Percentiles rank a stretch among this genome's conserved stretches.
Conservation (phyloP, 192 early-diverging fungal species). For the Chytriomyces hyalinus region DNA sequence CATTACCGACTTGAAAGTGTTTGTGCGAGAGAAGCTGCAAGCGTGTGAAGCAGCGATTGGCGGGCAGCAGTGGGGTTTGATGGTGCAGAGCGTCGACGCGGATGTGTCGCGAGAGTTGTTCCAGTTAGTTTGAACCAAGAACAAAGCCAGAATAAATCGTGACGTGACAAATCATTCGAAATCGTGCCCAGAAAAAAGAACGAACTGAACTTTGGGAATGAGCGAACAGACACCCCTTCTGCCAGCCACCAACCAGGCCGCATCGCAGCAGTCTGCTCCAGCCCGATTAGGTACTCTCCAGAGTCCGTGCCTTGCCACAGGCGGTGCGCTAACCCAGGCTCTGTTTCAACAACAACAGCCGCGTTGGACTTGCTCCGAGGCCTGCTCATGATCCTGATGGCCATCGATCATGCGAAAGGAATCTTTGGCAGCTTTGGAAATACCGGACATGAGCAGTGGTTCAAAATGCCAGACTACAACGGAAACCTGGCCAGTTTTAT, state of each 20-base stretch:
- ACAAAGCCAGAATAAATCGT: too few species aligned
- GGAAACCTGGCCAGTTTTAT: constrained; percentile 30
- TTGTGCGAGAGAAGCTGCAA: constrained; percentile 56
- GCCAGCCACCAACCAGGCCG: too few species aligned
- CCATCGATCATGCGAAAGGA: constrained; percentile 21
- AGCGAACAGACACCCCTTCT: too few species aligned
- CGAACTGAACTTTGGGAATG: too few species aligned
- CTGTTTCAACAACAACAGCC: background rate
- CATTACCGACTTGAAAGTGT: constrained; percentile 52
- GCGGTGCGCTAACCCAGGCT: background rate
- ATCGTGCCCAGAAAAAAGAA: too few species aligned
- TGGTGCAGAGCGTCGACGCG: constrained; percentile 23
- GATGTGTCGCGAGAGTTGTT: constrained; percentile 35
- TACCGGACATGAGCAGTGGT: constrained; percentile 43
- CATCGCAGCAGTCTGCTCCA: too few species aligned
- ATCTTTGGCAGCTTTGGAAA: background rate
- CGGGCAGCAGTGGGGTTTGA: constrained; percentile 30
- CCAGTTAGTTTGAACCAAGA: background rate
- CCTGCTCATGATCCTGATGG: constrained; percentile 26
- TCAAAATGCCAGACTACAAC: constrained; percentile 40
- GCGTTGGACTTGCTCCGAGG: constrained; percentile 29
- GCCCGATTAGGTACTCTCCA: too few species aligned
- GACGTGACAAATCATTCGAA: too few species aligned
- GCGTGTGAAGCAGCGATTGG: constrained; percentile 60
- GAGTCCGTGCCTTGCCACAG: too few species aligned